phyloP scores from a whole-genome alignment of 2,329 filamentous ascomycete genomes.

The Fusarium humuli region DNA sequence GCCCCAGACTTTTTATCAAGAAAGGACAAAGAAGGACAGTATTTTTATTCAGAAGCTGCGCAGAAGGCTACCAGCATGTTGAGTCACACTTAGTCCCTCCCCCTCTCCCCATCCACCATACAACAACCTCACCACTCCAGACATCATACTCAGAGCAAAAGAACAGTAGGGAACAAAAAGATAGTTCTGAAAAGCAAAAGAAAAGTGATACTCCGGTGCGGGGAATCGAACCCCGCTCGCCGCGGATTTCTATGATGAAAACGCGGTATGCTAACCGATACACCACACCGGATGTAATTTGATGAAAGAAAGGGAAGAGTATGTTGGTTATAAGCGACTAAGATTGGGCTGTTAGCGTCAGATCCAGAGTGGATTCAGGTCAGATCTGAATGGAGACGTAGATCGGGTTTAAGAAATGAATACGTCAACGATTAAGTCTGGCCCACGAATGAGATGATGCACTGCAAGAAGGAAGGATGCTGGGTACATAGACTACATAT shows the following conservation, averaged over 20 bases:
- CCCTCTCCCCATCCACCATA: neutral
- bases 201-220: slow-evolving; percentile 15
- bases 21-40: neutral
- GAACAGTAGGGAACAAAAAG: neutral
- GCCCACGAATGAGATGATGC: neutral
- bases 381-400: neutral
- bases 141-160: neutral
- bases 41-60: neutral
- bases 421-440: neutral
- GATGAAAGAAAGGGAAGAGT: neutral
- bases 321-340: neutral
- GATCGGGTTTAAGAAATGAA: neutral
- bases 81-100: neutral
- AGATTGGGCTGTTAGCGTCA: neutral
- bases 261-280: slow-evolving; percentile 36
- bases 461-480: neutral
- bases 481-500: neutral
- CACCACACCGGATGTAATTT: slow-evolving; percentile 28
- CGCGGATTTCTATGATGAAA: slow-evolving; percentile 17
- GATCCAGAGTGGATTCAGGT: neutral
- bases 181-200: neutral
- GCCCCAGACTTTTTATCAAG: neutral
- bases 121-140: neutral
- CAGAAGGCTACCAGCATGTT: neutral
- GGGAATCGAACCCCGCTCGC: slow-evolving; percentile 34